Conservation (phyloP, 305 asterid species). For the Solanum hybrid region DNA sequence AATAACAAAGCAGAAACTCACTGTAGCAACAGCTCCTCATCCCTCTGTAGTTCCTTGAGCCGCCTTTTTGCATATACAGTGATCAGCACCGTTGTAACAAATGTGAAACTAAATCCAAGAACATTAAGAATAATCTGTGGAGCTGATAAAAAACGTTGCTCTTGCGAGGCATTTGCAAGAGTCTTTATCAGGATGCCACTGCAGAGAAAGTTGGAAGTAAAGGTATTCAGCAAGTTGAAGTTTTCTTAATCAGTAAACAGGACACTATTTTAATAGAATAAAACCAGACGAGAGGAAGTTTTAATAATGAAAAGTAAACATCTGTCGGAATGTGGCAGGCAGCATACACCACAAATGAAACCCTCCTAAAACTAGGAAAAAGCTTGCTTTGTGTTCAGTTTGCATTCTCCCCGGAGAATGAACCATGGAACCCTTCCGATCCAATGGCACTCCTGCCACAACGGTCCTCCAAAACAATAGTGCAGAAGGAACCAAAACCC, state of each 20-base stretch:
- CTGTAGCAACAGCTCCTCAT: constrained; percentile 43
- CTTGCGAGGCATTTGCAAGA: constrained; percentile 64
- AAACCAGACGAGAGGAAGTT: not conserved
- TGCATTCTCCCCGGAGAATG: not conserved
- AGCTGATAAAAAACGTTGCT: constrained; percentile 29
- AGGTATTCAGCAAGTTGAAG: not conserved
- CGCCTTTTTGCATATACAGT: constrained; percentile 65
- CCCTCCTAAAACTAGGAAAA: not conserved
- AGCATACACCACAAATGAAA: not conserved
- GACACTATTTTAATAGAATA: not conserved
- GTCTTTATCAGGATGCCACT: constrained; percentile 70
- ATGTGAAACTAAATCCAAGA: constrained; percentile 51
- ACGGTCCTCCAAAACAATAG: not conserved
- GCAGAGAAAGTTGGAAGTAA: constrained; percentile 6
- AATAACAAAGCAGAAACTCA: constrained; percentile 13
- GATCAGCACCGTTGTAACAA: constrained; percentile 44
- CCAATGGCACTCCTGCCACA: not conserved
- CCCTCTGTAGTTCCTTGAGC: constrained; percentile 49
- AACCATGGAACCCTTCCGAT: not conserved
- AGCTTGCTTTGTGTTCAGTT: not conserved
- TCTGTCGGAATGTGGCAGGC: not conserved
- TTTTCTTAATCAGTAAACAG: not conserved
- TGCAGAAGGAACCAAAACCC: not conserved
- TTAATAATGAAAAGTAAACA: not conserved
- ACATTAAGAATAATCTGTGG: constrained; percentile 46